Percentiles rank a stretch among this genome's conserved stretches.
These are phyloP conservation scores for Neurospora sp. DNA, from an alignment of 495 filamentous ascomycete genomes.

Conservation along the genomic window DNA sequence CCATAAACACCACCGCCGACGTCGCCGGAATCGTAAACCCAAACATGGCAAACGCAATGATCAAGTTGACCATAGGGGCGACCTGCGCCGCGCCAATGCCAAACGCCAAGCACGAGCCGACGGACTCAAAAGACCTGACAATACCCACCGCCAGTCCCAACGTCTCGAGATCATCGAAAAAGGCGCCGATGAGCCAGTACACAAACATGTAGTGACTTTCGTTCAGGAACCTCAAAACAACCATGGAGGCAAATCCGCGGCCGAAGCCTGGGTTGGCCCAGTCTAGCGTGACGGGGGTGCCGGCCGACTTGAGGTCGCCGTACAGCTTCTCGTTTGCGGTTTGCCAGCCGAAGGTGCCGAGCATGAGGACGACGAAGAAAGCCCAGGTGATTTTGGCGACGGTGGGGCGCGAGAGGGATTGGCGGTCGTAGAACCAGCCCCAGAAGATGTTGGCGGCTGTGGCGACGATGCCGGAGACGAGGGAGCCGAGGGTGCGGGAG, in stretches of 20 bases:
- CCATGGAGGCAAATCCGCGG: constrained; percentile 29
- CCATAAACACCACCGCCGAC: constrained; percentile 23
- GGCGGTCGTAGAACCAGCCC: constrained; percentile 37
- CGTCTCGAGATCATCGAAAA: constrained; percentile 39
- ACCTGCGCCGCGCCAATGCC: constrained; percentile 36
- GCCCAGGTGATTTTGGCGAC: constrained; percentile 27
- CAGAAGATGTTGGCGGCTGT: constrained; percentile 39
- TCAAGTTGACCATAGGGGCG: constrained; percentile 33
- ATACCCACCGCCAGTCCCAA: constrained; percentile 39
- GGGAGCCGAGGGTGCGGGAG: constrained; percentile 39
- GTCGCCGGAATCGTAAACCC: constrained; percentile 30
- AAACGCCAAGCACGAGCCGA: constrained; percentile 40
- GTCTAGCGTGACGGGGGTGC: constrained; percentile 24
- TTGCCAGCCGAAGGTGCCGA: constrained; percentile 29
- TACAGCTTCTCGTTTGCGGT: constrained; percentile 31
- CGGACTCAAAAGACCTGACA: constrained; percentile 37
- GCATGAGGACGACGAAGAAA: constrained; percentile 24
- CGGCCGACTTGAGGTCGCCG: constrained; percentile 2
- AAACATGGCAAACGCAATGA: constrained; percentile 35
- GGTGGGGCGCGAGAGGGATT: constrained; percentile 21
- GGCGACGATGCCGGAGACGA: constrained; percentile 37
- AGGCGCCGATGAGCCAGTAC: constrained; percentile 42
- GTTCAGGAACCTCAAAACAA: constrained; percentile 31
- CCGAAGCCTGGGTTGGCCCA: constrained; percentile 31
- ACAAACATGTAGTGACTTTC: constrained; percentile 36